These are phyloP conservation scores for Mycena capillaripes DNA, from an alignment of 768 basidiomycete species.

Conservation along the genomic window DNA sequence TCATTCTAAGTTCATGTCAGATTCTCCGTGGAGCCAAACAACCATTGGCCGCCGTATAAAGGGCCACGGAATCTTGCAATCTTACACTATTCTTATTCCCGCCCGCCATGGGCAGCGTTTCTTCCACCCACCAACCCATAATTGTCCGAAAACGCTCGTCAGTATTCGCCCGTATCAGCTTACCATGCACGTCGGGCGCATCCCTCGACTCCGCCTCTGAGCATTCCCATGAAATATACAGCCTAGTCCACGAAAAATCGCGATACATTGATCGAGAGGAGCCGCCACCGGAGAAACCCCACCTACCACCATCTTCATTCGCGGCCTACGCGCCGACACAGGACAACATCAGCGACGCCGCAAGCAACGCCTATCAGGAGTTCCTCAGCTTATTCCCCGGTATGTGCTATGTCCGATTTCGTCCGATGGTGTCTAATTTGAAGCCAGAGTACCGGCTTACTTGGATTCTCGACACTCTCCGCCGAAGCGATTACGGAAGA, in stretches of 20 bases:
- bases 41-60: conserved; percentile 21
- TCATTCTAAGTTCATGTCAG: conserved; percentile 28
- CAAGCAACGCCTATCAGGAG: conserved; percentile 36
- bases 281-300: conserved; percentile 17
- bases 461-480: conserved; percentile 79
- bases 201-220: conserved; percentile 51
- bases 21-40: conserved; percentile 30
- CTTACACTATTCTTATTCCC: conserved; percentile 12
- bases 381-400: conserved; percentile 42
- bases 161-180: conserved; percentile 53
- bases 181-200: conserved; percentile 54
- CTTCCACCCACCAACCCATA: conserved; percentile 40
- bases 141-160: conserved; percentile 46
- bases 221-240: conserved; percentile 57
- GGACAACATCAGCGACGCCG: conserved; percentile 33
- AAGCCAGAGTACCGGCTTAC: conserved; percentile 71
- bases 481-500: conserved; percentile 72
- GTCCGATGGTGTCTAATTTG: neutral
- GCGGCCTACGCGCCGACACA: conserved; percentile 45
- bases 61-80: conserved; percentile 2
- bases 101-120: conserved; percentile 48
- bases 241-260: conserved; percentile 44
- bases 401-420: conserved; percentile 18
- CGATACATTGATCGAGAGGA: conserved; percentile 18
- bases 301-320: conserved; percentile 49